These are phyloP conservation scores for Melanopsichium pennsylvanicum DNA, from an alignment of 1,284 basidiomycete species.

Conservation along the genomic window DNA sequence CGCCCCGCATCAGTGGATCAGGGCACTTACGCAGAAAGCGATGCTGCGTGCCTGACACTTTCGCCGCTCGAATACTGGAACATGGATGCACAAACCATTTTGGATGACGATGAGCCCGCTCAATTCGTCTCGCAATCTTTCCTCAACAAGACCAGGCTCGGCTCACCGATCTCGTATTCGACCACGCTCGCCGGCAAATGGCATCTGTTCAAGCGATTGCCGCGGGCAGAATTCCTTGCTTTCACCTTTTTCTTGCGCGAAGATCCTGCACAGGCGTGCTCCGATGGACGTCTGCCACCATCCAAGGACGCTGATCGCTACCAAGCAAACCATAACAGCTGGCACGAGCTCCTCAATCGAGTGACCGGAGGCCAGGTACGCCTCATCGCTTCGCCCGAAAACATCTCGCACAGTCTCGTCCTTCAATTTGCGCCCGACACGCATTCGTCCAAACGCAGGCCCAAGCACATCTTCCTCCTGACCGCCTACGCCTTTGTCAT, in stretches of 20 bases:
- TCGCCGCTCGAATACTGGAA: slow-evolving; percentile 62
- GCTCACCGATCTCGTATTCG: slow-evolving; percentile 52
- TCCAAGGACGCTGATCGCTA: not conserved
- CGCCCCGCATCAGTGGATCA: not conserved
- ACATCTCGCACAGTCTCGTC: slow-evolving; percentile 47
- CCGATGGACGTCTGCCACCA: not conserved
- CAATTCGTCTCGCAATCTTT: slow-evolving; percentile 37
- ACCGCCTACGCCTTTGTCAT: slow-evolving; percentile 83
- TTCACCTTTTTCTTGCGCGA: slow-evolving; percentile 59
- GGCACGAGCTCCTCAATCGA: slow-evolving; percentile 44
- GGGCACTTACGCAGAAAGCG: not conserved
- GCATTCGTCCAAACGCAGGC: slow-evolving; percentile 22
- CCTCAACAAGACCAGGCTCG: slow-evolving; percentile 34
- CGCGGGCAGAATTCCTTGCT: slow-evolving; percentile 60
- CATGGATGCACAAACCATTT: slow-evolving; percentile 22
- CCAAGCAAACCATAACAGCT: slow-evolving; percentile 18
- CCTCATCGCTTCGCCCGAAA: slow-evolving; percentile 43
- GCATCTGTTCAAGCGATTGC: slow-evolving; percentile 60
- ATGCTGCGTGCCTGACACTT: slow-evolving; percentile 47
- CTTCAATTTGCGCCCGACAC: slow-evolving; percentile 50
- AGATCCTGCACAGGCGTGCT: slow-evolving; percentile 9
- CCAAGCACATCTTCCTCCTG: slow-evolving; percentile 70
- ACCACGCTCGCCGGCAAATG: slow-evolving; percentile 60
- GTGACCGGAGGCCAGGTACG: slow-evolving; percentile 53
- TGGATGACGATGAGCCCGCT: slow-evolving; percentile 44